phyloP scores from a whole-genome alignment of 192 early-diverging fungal genomes.

The Anaeromyces robustus region DNA sequence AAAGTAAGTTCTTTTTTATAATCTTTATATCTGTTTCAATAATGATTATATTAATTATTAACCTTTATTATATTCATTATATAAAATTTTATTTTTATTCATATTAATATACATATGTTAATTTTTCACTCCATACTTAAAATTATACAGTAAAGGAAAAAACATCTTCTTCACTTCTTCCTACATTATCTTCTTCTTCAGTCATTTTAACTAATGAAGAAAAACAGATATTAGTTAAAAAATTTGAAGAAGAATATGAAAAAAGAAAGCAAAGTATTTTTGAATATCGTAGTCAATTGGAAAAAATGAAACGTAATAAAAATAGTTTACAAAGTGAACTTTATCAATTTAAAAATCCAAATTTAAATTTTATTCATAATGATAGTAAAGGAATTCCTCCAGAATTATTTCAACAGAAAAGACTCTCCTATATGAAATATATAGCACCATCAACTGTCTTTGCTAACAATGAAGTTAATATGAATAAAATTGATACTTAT shows the following conservation, averaged over 20 bases:
- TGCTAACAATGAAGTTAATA: not conserved
- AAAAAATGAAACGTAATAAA: not conserved
- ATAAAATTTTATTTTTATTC: no score
- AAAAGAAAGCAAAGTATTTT: not conserved
- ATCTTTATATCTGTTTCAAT: no score
- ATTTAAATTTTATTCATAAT: not conserved
- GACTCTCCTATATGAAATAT: not conserved
- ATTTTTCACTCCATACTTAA: no score
- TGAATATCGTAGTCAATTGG: not conserved
- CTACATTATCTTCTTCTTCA: not conserved
- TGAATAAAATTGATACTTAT: not conserved
- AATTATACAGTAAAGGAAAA: not conserved
- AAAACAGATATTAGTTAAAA: not conserved
- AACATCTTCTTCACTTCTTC: not conserved
- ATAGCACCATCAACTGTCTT: not conserved
- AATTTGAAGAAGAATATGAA: not conserved
- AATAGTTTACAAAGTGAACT: not conserved
- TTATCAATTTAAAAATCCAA: not conserved
- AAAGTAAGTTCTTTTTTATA: no score
- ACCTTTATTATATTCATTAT: no score
- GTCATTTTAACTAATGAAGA: not conserved
- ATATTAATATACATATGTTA: no score
- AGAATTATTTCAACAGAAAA: not conserved
- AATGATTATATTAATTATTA: no score
- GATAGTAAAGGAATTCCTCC: not conserved